Evolutionary conservation across 345 rosid genomes (phyloP).

Genomic region (Linum usitatissimum): DNA sequence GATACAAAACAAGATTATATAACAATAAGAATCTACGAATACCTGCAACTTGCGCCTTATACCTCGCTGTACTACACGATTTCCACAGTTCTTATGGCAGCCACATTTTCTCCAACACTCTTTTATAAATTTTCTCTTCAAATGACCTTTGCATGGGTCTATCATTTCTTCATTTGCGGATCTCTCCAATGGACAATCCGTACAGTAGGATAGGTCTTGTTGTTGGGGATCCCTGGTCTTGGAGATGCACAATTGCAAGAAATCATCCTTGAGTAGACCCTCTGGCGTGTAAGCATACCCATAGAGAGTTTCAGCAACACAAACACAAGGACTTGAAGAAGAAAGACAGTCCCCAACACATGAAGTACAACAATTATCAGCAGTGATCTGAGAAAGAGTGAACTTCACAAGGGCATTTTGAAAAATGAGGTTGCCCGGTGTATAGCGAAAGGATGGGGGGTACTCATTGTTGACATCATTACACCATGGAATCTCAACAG

Average conservation of each 20-base stretch:
- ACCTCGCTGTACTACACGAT: slow-evolving; percentile 86
- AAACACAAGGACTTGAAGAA: slow-evolving; percentile 40
- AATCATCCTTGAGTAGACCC: slow-evolving; percentile 47
- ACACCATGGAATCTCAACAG: slow-evolving; percentile 54
- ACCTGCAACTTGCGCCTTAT: slow-evolving; percentile 73
- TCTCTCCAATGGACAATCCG: slow-evolving; percentile 55
- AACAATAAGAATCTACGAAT: not conserved
- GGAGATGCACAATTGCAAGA: slow-evolving; percentile 52
- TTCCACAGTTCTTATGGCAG: slow-evolving; percentile 66
- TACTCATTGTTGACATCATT: slow-evolving; percentile 48
- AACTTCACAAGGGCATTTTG: slow-evolving; percentile 48
- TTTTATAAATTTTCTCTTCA: slow-evolving; percentile 58
- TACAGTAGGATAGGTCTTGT: slow-evolving; percentile 43
- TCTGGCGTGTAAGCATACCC: slow-evolving; percentile 43
- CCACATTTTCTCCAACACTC: slow-evolving; percentile 95
- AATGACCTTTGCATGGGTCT: slow-evolving; percentile 79
- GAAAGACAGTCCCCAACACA: slow-evolving; percentile 63
- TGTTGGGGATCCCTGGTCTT: slow-evolving; percentile 43
- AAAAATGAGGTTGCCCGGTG: slow-evolving; percentile 42
- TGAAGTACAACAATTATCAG: slow-evolving; percentile 50
- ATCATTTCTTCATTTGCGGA: slow-evolving; percentile 36
- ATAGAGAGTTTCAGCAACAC: slow-evolving; percentile 37
- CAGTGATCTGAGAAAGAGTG: slow-evolving; percentile 43
- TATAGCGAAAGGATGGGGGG: slow-evolving; percentile 56
- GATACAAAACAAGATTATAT: not conserved